A percentile compares a stretch with the other conserved stretches of the same genome.
Evolutionary conservation across 331 rosid species (phyloP).

Genomic region (Phaseolus coccineus): DNA sequence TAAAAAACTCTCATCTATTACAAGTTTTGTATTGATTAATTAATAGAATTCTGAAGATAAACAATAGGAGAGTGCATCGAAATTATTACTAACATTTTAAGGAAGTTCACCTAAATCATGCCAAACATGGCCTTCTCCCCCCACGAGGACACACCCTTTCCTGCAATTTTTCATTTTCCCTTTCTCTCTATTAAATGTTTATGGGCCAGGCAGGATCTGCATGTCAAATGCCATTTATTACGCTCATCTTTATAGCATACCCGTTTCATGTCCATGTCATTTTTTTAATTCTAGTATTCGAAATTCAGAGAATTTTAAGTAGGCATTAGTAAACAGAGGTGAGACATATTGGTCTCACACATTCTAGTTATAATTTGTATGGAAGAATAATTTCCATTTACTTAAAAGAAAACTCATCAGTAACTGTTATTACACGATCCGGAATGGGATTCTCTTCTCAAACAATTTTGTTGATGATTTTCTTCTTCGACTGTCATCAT

Average conservation of each 20-base stretch:
- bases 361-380: too few species aligned
- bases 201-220: slow-evolving; percentile 21
- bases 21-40: background rate
- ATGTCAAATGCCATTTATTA: slow-evolving; percentile 25
- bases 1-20: background rate
- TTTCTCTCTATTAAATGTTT: background rate
- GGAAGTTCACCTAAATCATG: background rate
- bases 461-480: too few species aligned
- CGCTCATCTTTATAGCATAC: background rate
- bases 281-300: background rate
- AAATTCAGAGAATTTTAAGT: background rate
- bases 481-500: too few species aligned
- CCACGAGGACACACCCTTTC: background rate
- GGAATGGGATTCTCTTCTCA: too few species aligned
- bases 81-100: background rate
- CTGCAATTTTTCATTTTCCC: background rate
- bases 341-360: too few species aligned
- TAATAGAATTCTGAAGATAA: background rate
- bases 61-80: background rate
- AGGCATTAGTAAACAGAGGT: background rate
- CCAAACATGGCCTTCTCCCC: background rate
- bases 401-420: too few species aligned
- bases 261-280: background rate
- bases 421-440: too few species aligned
- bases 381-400: too few species aligned